Conservation (phyloP, 768 basidiomycete species). For the Tulasnella sp. region DNA sequence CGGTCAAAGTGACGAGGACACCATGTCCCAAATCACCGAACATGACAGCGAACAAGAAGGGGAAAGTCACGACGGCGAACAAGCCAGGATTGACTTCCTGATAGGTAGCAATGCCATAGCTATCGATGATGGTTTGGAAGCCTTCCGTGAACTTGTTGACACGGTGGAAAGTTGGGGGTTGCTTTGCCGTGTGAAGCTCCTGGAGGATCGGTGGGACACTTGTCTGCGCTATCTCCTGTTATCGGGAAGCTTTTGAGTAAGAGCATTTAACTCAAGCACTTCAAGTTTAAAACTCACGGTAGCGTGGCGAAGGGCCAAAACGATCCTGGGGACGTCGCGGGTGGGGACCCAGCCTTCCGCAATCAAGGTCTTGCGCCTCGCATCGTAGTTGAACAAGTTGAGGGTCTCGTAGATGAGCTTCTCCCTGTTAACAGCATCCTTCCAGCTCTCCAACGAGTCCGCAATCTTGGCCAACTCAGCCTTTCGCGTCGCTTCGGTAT, state of each 20-base stretch:
- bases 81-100: conserved; percentile 96
- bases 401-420: conserved; percentile 93
- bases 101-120: conserved; percentile 89
- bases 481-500: conserved; percentile 76
- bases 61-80: conserved; percentile 88
- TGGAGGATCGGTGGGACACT: conserved; percentile 86
- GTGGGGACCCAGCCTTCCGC: conserved; percentile 98
- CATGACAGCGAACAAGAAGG: conserved; percentile 99
- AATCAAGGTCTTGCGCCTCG: conserved; percentile 84
- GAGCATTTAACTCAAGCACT: neutral
- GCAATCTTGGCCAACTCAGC: conserved; percentile 76
- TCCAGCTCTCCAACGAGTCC: conserved; percentile 80
- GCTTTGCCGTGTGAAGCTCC: conserved; percentile 80
- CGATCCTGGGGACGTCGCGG: conserved; percentile 78
- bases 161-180: conserved; percentile 89
- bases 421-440: conserved; percentile 90
- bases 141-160: conserved; percentile 95
- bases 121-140: conserved; percentile 97
- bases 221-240: conserved; percentile 83
- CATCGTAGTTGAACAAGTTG: conserved; percentile 93
- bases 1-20: conserved; percentile 66
- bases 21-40: conserved; percentile 99
- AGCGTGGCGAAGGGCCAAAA: conserved; percentile 79
- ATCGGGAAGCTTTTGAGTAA: neutral
- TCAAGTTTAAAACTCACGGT: conserved; percentile 42